phyloP scores from a whole-genome alignment of 768 basidiomycete genomes.

The Trichaptum fuscoviolaceum region DNA sequence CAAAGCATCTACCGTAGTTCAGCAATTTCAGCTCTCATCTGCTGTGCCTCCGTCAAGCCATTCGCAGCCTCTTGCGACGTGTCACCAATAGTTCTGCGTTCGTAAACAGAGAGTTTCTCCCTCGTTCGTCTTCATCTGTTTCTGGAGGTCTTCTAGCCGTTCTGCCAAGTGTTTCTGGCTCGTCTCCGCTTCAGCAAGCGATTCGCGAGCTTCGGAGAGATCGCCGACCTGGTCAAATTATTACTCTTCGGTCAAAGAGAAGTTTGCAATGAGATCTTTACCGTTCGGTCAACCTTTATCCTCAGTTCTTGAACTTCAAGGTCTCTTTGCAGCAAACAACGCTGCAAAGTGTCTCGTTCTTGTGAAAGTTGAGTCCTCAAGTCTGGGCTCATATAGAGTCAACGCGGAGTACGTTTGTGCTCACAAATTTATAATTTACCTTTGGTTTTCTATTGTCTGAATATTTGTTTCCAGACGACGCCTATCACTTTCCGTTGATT shows the following conservation, averaged over 20 bases:
- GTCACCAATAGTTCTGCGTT: slow-evolving; percentile 41
- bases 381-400: slow-evolving; percentile 53
- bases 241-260: background rate
- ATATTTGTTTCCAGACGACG: slow-evolving; percentile 75
- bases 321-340: slow-evolving; percentile 70
- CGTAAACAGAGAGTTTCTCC: slow-evolving; percentile 88
- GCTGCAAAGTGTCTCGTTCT: slow-evolving; percentile 72
- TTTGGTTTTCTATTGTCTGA: slow-evolving; percentile 72
- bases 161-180: slow-evolving; percentile 77
- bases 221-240: slow-evolving; percentile 46
- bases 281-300: slow-evolving; percentile 62
- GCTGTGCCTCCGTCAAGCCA: slow-evolving; percentile 57
- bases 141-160: slow-evolving; percentile 54
- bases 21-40: slow-evolving; percentile 79
- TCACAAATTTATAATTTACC: slow-evolving; percentile 38
- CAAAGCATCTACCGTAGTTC: slow-evolving; percentile 59
- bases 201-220: slow-evolving; percentile 61
- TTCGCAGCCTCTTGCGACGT: slow-evolving; percentile 12
- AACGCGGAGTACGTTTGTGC: background rate
- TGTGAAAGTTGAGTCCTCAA: slow-evolving; percentile 60
- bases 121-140: slow-evolving; percentile 66
- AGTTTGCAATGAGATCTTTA: slow-evolving; percentile 30
- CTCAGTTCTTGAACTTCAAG: slow-evolving; percentile 76
- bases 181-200: slow-evolving; percentile 66
- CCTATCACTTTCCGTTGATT: slow-evolving; percentile 78